Evolutionary conservation across 2,329 filamentous ascomycete species (phyloP).

Genomic region (Colletotrichum magnum): DNA sequence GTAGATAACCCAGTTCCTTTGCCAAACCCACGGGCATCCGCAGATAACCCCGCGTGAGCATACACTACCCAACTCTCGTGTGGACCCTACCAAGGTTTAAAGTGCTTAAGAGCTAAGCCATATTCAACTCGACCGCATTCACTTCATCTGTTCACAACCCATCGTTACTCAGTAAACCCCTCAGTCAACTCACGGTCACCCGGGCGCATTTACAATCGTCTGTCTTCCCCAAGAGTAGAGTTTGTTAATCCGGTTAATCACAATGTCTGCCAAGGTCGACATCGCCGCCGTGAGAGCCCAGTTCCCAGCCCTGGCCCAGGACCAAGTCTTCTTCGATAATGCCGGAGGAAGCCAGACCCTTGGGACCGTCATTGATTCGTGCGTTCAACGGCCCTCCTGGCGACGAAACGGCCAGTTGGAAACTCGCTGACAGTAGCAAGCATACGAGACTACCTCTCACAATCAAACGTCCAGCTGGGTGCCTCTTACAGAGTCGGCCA

Average conservation of each 20-base stretch:
- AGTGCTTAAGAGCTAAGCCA: background rate
- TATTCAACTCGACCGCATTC: too few species aligned
- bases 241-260: background rate
- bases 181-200: too few species aligned
- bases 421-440: constrained; percentile 51
- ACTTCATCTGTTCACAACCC: too few species aligned
- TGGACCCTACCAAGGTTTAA: background rate
- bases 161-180: too few species aligned
- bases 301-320: constrained; percentile 77
- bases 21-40: background rate
- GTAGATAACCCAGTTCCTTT: background rate
- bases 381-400: constrained; percentile 46
- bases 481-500: constrained; percentile 75
- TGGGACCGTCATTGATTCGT: constrained; percentile 76
- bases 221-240: too few species aligned
- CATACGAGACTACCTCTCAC: constrained; percentile 75
- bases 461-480: constrained; percentile 82
- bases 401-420: too few species aligned
- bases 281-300: constrained; percentile 68
- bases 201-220: too few species aligned
- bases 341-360: constrained; percentile 82
- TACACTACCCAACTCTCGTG: too few species aligned
- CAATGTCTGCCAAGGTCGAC: constrained; percentile 50
- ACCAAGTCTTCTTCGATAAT: constrained; percentile 83
- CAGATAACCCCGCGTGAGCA: constrained; percentile 9